Conservation (phyloP, 2,329 filamentous ascomycete genomes). For the Ustilaginoidea virens region DNA sequence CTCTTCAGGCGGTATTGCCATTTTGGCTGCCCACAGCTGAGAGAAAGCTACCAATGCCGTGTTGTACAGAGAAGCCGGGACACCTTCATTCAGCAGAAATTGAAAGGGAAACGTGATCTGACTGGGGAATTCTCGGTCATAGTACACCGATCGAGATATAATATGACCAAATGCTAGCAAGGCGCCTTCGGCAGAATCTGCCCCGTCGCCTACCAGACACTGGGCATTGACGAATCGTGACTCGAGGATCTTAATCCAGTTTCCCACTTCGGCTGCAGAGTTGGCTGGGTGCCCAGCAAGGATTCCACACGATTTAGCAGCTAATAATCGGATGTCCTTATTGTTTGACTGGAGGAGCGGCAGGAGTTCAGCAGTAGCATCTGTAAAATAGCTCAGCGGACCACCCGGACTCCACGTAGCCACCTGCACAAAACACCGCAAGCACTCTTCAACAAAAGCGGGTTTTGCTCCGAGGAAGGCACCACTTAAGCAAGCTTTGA, state of each 20-base stretch:
- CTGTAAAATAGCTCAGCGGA: constrained; percentile 32
- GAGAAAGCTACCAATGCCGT: constrained; percentile 27
- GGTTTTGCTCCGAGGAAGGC: constrained; percentile 30
- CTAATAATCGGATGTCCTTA: constrained; percentile 46
- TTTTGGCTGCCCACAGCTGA: constrained; percentile 30
- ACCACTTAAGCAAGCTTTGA: constrained; percentile 42
- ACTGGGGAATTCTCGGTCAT: constrained; percentile 17
- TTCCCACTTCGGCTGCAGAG: constrained; percentile 15
- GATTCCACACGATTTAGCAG: constrained; percentile 60
- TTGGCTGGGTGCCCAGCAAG: constrained; percentile 50
- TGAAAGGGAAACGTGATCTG: constrained; percentile 14
- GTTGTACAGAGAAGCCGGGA: constrained; percentile 23
- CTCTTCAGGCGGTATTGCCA: constrained; percentile 19
- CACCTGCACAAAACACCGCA: constrained; percentile 37
- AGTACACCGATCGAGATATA: constrained; percentile 28
- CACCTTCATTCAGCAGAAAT: constrained; percentile 16
- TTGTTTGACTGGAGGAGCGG: constrained; percentile 56
- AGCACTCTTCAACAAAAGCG: constrained; percentile 28
- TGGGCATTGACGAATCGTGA: constrained; percentile 28
- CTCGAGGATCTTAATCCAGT: constrained; percentile 16
- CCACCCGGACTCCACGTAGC: constrained; percentile 34
- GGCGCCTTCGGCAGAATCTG: constrained; percentile 31
- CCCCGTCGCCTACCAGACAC: constrained; percentile 24
- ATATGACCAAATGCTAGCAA: constrained; percentile 29
- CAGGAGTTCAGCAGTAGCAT: constrained; percentile 36